Evolutionary conservation across 2,329 filamentous ascomycete species (phyloP).

Genomic region (Raffaelea deltoideospora): DNA sequence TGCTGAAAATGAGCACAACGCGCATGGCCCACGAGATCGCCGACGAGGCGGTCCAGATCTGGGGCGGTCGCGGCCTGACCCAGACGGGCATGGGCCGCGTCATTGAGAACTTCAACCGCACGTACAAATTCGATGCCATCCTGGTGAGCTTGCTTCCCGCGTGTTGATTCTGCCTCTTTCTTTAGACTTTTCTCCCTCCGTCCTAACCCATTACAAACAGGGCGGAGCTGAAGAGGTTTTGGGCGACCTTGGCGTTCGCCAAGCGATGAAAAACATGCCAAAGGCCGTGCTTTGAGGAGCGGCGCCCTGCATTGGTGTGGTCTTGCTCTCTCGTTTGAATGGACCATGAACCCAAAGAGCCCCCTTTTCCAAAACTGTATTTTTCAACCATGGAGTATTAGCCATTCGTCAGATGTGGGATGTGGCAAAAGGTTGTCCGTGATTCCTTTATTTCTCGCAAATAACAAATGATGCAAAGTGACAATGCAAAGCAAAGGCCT

Average conservation of each 20-base stretch:
- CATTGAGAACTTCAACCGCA: conserved; percentile 73
- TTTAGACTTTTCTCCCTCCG: background rate
- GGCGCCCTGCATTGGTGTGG: no score
- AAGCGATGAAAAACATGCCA: conserved; percentile 73
- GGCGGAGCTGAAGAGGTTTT: conserved; percentile 76
- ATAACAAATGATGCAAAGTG: no score
- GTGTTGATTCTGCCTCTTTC: background rate
- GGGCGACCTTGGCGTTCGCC: conserved; percentile 65
- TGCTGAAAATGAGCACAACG: conserved; percentile 68
- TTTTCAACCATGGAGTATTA: no score
- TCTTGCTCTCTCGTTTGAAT: no score
- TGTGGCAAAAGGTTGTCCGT: no score
- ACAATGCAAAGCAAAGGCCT: no score
- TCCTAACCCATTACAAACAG: conserved; percentile 3
- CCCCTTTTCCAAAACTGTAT: no score
- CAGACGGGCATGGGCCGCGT: conserved; percentile 70
- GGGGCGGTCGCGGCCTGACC: conserved; percentile 67
- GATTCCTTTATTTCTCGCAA: no score
- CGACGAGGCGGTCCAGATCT: conserved; percentile 73
- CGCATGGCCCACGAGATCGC: conserved; percentile 69
- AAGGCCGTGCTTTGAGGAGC: conserved; percentile 71
- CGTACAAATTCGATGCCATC: conserved; percentile 69
- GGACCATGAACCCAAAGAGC: no score
- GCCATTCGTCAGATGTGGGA: no score
- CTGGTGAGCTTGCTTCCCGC: conserved; percentile 21